Evolutionary conservation across 495 filamentous ascomycete genomes (phyloP).

Genomic region (Terfezia boudieri): DNA sequence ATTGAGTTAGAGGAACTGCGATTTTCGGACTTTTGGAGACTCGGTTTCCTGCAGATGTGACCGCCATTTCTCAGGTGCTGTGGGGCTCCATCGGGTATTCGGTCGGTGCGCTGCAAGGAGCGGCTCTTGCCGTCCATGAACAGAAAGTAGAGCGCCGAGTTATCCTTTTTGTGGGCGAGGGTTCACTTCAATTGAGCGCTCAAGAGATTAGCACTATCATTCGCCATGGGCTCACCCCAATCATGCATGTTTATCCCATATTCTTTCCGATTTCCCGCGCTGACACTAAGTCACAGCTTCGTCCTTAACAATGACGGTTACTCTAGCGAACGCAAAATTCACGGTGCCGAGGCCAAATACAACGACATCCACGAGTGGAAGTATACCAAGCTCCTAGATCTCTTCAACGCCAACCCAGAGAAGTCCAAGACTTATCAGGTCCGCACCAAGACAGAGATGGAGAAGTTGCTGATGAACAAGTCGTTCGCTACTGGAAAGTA

Average conservation of each 20-base stretch:
- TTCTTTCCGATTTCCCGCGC: neutral
- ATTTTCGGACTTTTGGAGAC: conserved; percentile 85
- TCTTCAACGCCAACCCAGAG: conserved; percentile 40
- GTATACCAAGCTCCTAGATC: conserved; percentile 39
- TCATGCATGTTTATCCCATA: conserved; percentile 33
- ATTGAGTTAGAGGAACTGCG: conserved; percentile 35
- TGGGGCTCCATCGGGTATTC: conserved; percentile 81
- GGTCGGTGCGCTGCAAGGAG: conserved; percentile 56
- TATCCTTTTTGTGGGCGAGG: conserved; percentile 74
- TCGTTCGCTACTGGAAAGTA: conserved; percentile 33
- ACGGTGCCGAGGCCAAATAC: conserved; percentile 53
- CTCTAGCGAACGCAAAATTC: conserved; percentile 54
- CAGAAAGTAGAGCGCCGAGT: conserved; percentile 31
- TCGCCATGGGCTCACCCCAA: conserved; percentile 49
- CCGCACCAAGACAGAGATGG: conserved; percentile 46
- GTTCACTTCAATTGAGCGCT: conserved; percentile 60
- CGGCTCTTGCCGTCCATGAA: conserved; percentile 48
- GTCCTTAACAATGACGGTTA: conserved; percentile 58
- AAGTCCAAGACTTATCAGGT: conserved; percentile 42
- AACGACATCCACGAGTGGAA: conserved; percentile 65
- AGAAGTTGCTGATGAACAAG: conserved; percentile 40
- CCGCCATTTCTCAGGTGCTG: conserved; percentile 59
- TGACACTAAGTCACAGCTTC: conserved; percentile 26
- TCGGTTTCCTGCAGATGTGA: conserved; percentile 52
- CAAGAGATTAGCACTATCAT: conserved; percentile 82